Evolutionary conservation across 345 rosid species (phyloP).

Genomic region (Hevea brasiliensis): DNA sequence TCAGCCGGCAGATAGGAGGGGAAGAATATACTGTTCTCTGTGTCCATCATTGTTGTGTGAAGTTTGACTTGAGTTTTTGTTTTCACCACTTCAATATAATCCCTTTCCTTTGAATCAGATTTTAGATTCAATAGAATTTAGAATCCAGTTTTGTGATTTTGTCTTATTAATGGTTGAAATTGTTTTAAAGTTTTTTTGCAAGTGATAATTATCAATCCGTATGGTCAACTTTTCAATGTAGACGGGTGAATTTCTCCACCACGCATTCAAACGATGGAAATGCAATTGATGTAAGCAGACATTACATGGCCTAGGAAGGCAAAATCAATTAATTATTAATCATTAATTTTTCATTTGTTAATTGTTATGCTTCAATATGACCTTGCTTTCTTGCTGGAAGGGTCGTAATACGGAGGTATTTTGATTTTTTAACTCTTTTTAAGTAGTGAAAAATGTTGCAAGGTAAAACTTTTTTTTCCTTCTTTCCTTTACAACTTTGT

Average conservation of each 20-base stretch:
- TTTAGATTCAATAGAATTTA: slow-evolving; percentile 6
- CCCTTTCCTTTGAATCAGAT: background rate
- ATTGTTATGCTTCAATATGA: background rate
- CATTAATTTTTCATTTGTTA: background rate
- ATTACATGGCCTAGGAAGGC: background rate
- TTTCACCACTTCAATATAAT: slow-evolving; percentile 11
- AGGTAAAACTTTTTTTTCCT: too few relatives aligned
- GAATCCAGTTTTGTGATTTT: background rate
- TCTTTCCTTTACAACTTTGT: too few relatives aligned
- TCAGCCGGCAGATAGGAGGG: slow-evolving; percentile 33
- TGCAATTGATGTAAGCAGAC: background rate
- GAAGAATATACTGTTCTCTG: slow-evolving; percentile 21
- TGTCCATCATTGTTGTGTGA: slow-evolving; percentile 31
- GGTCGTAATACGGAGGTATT: background rate
- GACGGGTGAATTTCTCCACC: background rate
- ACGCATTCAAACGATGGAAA: background rate
- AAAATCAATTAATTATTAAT: background rate
- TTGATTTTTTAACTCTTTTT: background rate
- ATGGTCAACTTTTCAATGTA: background rate
- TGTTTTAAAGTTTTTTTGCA: background rate
- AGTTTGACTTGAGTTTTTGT: slow-evolving; percentile 16
- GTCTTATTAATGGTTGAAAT: background rate
- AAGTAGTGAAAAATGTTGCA: background rate
- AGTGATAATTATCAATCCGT: background rate
- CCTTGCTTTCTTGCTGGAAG: background rate